Conservation (phyloP, 352 stramenopile species). For the Pythium aquatile region DNA sequence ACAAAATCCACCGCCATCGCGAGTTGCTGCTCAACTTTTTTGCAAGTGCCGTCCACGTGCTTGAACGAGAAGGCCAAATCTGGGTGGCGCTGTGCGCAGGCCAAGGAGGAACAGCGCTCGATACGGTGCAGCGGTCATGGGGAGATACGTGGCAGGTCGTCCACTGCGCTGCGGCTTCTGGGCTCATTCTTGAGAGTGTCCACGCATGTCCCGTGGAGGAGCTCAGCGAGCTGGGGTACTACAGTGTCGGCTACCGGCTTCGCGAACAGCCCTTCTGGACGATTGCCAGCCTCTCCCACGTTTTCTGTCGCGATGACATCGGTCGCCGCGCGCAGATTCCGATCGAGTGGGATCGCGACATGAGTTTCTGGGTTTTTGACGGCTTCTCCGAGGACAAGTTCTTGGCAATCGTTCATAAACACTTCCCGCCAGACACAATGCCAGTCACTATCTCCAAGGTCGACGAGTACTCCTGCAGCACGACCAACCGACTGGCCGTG, state of each 20-base stretch:
- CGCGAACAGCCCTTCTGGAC: constrained; percentile 76
- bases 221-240: constrained; percentile 66
- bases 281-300: constrained; percentile 58
- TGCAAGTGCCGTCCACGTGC: constrained; percentile 49
- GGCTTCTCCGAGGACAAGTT: constrained; percentile 57
- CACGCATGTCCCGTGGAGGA: constrained; percentile 62
- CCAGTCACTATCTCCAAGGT: constrained; percentile 36
- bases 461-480: constrained; percentile 59
- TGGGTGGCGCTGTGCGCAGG: constrained; percentile 83
- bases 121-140: constrained; percentile 52
- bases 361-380: constrained; percentile 79
- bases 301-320: constrained; percentile 55
- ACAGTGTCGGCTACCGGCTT: constrained; percentile 78
- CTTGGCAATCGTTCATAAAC: constrained; percentile 32
- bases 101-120: constrained; percentile 73
- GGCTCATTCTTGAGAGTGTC: constrained; percentile 57
- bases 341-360: constrained; percentile 59
- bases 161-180: constrained; percentile 52
- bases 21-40: constrained; percentile 82
- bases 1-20: constrained; percentile 84
- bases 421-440: constrained; percentile 46
- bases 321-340: constrained; percentile 45
- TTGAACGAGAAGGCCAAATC: constrained; percentile 55
- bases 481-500: constrained; percentile 47
- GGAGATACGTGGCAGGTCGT: constrained; percentile 85